Conservation (phyloP, 208 protist species). For the Tritrichomonas musculus region DNA sequence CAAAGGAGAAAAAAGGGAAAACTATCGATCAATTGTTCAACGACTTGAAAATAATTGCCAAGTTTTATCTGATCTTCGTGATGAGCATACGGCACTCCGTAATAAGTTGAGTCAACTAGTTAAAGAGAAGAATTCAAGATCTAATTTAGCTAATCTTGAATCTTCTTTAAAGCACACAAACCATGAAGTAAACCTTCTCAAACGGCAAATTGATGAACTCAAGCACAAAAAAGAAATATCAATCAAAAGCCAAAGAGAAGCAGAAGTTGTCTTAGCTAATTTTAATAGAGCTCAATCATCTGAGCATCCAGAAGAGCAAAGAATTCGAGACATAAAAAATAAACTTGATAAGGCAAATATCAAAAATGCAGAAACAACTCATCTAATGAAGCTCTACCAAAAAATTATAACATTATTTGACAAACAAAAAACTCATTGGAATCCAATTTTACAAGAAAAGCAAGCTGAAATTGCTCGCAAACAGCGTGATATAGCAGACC, state of each 20-base stretch:
- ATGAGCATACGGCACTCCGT: not conserved
- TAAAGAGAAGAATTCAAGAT: not conserved
- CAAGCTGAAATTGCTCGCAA: not conserved
- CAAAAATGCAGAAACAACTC: not conserved
- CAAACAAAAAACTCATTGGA: not conserved
- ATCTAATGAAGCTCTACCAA: not conserved
- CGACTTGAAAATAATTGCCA: not conserved
- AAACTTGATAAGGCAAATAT: conserved; percentile 13
- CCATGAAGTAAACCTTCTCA: not conserved
- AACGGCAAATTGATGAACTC: not conserved
- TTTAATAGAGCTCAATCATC: not conserved
- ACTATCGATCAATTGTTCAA: not conserved
- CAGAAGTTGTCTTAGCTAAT: not conserved
- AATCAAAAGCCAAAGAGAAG: not conserved
- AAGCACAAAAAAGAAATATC: not conserved
- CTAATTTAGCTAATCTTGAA: not conserved
- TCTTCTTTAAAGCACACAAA: not conserved
- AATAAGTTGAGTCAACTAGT: not conserved
- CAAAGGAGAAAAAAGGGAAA: not conserved
- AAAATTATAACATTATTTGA: not conserved
- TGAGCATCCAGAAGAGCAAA: not conserved
- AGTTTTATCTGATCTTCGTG: not conserved
- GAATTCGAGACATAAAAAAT: not conserved
- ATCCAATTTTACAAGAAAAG: not conserved
- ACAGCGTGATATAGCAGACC: not conserved